Evolutionary conservation across 495 filamentous ascomycete species (phyloP).

Genomic region (Penicillium paradoxum): DNA sequence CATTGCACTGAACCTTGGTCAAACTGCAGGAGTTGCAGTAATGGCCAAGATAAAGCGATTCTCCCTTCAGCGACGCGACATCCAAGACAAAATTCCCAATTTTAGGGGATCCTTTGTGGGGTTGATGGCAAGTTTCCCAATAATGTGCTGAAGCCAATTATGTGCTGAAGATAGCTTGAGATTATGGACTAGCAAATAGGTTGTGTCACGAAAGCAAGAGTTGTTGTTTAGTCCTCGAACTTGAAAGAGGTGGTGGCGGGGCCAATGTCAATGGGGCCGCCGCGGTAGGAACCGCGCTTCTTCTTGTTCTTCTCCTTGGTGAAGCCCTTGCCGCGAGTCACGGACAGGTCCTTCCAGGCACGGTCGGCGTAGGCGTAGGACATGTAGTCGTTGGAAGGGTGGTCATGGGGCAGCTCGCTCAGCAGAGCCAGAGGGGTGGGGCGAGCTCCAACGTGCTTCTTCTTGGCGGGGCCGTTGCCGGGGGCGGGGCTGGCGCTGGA

Average conservation of each 20-base stretch:
- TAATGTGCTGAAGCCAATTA: background rate
- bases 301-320: constrained; percentile 99
- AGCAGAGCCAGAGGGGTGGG: constrained; percentile 44
- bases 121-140: background rate
- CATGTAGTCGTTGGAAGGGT: constrained; percentile 66
- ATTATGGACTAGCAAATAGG: constrained; percentile 3
- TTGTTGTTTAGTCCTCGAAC: constrained; percentile 66
- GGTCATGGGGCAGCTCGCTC: constrained; percentile 42
- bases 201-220: background rate
- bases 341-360: constrained; percentile 78
- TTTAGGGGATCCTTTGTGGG: background rate
- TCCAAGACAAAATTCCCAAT: background rate
- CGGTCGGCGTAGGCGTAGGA: constrained; percentile 82
- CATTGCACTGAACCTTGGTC: background rate
- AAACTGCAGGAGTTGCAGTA: background rate
- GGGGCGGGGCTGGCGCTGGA: constrained; percentile 43
- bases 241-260: constrained; percentile 65
- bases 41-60: background rate
- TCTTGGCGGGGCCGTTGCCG: constrained; percentile 40
- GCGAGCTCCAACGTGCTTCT: constrained; percentile 46
- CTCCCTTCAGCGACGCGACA: background rate
- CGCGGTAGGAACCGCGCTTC: constrained; percentile 76
- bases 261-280: constrained; percentile 72
- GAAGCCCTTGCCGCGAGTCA: constrained; percentile 94
- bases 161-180: background rate